Percentiles rank a stretch among this genome's conserved stretches.
Conservation (phyloP, 495 filamentous ascomycete species). For the Talaromyces wortmannii region DNA sequence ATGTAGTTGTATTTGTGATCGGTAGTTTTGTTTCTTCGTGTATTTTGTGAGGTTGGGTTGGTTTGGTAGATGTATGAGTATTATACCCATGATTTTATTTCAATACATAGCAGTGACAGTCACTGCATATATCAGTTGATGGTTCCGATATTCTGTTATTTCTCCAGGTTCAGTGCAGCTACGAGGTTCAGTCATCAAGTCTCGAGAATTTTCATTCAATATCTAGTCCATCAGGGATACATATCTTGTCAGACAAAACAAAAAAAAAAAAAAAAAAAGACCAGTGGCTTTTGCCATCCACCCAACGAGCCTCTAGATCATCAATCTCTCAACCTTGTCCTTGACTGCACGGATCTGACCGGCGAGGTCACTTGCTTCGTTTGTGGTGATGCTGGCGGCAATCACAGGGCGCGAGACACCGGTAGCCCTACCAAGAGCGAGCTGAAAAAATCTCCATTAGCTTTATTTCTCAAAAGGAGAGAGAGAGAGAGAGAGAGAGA, state of each 20-base stretch:
- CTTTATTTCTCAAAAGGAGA: not conserved
- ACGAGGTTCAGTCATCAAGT: too few relatives aligned
- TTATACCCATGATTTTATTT: not conserved
- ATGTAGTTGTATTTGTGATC: constrained; percentile 75
- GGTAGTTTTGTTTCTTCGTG: constrained; percentile 7
- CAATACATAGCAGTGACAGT: not conserved
- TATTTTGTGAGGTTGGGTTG: not conserved
- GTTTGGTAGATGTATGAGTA: constrained; percentile 1
- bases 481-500: too few relatives aligned
- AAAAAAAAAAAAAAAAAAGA: not conserved
- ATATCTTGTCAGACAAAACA: not conserved
- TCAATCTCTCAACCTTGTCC: constrained; percentile 92
- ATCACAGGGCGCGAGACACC: constrained; percentile 87
- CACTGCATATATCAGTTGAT: not conserved
- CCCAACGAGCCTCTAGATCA: constrained; percentile 60
- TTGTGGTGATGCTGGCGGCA: constrained; percentile 79
- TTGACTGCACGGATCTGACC: constrained; percentile 78
- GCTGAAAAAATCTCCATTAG: constrained; percentile 12
- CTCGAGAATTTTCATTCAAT: too few relatives aligned
- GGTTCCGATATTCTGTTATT: not conserved
- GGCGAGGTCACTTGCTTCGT: constrained; percentile 85
- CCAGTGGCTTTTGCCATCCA: not conserved
- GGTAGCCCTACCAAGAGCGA: constrained; percentile 64
- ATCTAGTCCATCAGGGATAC: too few relatives aligned
- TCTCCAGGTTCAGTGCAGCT: not conserved